Percentiles rank a stretch among this genome's conserved stretches.
Evolutionary conservation across 257 asterid genomes (phyloP).

Genomic region (Solanum okadae): DNA sequence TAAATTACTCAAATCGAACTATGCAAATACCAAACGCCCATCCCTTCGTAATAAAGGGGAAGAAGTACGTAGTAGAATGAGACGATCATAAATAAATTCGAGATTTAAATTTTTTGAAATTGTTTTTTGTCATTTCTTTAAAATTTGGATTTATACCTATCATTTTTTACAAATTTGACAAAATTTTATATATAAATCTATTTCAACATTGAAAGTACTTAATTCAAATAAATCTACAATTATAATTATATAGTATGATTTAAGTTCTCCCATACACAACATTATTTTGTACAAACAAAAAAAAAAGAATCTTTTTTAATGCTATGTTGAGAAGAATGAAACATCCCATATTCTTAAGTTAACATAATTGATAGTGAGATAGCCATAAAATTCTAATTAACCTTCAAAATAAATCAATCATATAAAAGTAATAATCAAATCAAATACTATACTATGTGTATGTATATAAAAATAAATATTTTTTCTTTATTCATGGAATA

Average conservation of each 20-base stretch:
- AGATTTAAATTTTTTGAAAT: not conserved
- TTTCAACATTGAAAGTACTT: too few relatives aligned
- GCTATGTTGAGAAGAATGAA: not conserved
- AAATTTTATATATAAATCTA: too few relatives aligned
- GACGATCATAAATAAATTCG: too few relatives aligned
- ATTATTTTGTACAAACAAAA: too few relatives aligned
- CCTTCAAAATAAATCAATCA: not conserved
- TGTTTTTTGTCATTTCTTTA: not conserved
- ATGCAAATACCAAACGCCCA: too few relatives aligned
- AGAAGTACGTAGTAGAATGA: not conserved
- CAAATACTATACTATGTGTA: too few relatives aligned
- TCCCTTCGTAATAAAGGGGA: not conserved
- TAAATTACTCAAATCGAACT: not conserved
- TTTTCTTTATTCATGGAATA: too few relatives aligned
- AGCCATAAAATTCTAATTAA: not conserved
- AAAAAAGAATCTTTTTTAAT: not conserved
- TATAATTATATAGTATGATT: not conserved
- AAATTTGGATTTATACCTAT: too few relatives aligned
- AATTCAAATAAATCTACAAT: too few relatives aligned
- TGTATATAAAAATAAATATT: too few relatives aligned
- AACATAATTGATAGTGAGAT: not conserved
- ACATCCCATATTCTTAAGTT: not conserved
- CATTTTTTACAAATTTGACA: not conserved
- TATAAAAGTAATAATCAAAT: not conserved
- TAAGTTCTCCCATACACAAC: too few relatives aligned